These are phyloP conservation scores for sorghum (Sorghum bicolor) DNA, from an alignment of 176 grass and related monocot species.

Conservation along the genomic window Sorghum_bicolor_NCBIv3 NC_012879.2:58498001-58498500, in stretches of 20 bases:
- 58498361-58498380: conserved; percentile 21
- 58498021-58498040: not conserved
- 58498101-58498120: not conserved
- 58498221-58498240: conserved; percentile 60
- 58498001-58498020: conserved; percentile 7
- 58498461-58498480: not conserved
- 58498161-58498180: not conserved
- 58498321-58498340: conserved; percentile 28
- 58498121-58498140: conserved; percentile 12
- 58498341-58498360: conserved; percentile 23
- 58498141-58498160: conserved; percentile 3
- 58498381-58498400: conserved; percentile 35
- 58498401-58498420: conserved; percentile 34
- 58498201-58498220: conserved; percentile 71
- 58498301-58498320: conserved; percentile 41
- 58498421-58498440: conserved; percentile 57
- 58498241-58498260: conserved; percentile 27
- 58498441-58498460: conserved; percentile 29
- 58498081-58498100: conserved; percentile 10
- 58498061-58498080: not conserved
- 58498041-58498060: not conserved
- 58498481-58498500: not conserved
- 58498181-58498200: conserved; percentile 81
- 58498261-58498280: conserved; percentile 52
- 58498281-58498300: conserved; percentile 21